Percentiles rank a stretch among this genome's conserved stretches.
phyloP scores from a whole-genome alignment of 306 rosid species.

The Casuarina cunninghamiana region DNA sequence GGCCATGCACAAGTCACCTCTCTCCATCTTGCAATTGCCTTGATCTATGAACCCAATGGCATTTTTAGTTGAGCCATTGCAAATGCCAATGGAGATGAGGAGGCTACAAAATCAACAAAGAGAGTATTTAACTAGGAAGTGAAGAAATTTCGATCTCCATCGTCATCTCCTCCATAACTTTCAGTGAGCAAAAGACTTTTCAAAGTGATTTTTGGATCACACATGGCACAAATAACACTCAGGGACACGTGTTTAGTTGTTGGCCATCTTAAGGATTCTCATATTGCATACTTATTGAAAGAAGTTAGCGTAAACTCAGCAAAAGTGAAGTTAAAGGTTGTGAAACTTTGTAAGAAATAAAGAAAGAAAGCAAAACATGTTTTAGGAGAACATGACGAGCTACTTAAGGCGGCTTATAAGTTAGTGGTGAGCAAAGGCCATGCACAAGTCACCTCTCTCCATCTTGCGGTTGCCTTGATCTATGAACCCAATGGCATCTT shows the following conservation, averaged over 20 bases:
- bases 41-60: constrained; percentile 58
- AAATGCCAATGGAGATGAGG: constrained; percentile 47
- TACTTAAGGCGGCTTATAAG: constrained; percentile 61
- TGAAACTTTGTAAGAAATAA: constrained; percentile 76
- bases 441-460: constrained; percentile 79
- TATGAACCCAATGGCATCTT: constrained; percentile 64
- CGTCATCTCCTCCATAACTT: constrained; percentile 61
- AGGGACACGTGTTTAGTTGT: constrained; percentile 88
- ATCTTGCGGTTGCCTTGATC: constrained; percentile 51
- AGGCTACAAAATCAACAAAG: constrained; percentile 52
- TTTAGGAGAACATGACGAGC: constrained; percentile 56
- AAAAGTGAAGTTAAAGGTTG: constrained; percentile 64
- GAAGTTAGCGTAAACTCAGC: constrained; percentile 72
- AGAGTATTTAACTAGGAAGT: constrained; percentile 70
- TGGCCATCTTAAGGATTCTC: constrained; percentile 87
- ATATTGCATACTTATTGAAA: constrained; percentile 69
- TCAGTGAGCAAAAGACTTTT: constrained; percentile 69
- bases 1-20: constrained; percentile 88
- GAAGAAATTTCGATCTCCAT: constrained; percentile 67
- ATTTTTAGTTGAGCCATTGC: constrained; percentile 68
- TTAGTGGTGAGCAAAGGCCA: constrained; percentile 65
- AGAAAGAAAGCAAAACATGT: constrained; percentile 34
- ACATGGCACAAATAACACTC: constrained; percentile 63
- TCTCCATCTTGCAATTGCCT: constrained; percentile 55
- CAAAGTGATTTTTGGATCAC: constrained; percentile 70